Base-by-base conservation (phyloP, 441 rosid genomes). In the California macrophylla region DNA sequence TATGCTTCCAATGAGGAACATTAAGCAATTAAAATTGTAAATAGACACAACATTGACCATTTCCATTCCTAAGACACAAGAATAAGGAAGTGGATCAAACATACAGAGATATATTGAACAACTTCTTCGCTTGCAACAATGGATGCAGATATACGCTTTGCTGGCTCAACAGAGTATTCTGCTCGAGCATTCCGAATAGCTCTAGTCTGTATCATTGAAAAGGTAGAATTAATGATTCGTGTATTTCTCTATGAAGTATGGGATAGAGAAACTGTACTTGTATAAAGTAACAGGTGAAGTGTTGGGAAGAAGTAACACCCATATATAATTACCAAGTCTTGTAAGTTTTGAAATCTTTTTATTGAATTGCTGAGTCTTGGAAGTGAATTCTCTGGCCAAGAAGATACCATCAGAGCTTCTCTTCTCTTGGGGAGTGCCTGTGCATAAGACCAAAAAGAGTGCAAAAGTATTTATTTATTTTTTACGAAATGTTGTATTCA, bases 141-240 rank as follows among this genome's bases (percentile, higher is more conserved):
- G 16, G 89, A 87, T 68, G 96, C 98, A 79, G 98, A 91, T 86
- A 93, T 91, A 67, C 88, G 90, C 77, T 87, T 93, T 64, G 87
- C 95, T 5, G 98, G 98, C 81, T 91, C 98, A 79, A 93, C 95
- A 30, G 95, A 84, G 74, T 89, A 93, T 85, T 93, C 98, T 36
- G 98, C 96, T 77, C 97, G 84, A 69, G 86, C 98, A 86, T 89
- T 89, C 58, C 98, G 85, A 69, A 91, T 87, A 74, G 96, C 94
- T 79, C 85, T 85, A 21, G 96, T 93, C 98, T 93, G 77, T 60
- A 38, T 66, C 69, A 67, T 12, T 18, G 70, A 45, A 66, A 26
- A 32, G 68, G 36, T 20, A 77, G 64, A 62, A 69, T 34, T 69
- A 72, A 69, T 16, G 25, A 66, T 20, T 16, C 32, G 58, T 69